A percentile compares a stretch with the other conserved stretches of the same genome.
These are phyloP conservation scores for Aureobasidium sp. DNA, from an alignment of 2,329 filamentous ascomycete species.

Conservation along the genomic window DNA sequence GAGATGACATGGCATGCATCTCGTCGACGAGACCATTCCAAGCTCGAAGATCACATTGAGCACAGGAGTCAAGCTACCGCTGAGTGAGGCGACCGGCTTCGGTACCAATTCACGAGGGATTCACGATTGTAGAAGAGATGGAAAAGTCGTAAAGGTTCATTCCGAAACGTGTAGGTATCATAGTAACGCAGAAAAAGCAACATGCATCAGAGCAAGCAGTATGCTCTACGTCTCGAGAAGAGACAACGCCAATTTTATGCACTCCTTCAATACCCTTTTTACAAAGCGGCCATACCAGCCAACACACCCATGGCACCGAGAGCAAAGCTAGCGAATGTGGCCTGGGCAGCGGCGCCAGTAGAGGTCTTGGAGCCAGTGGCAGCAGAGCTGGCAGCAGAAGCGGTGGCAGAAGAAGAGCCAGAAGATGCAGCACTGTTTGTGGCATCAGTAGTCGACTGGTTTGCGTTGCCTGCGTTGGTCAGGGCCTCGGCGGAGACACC, in stretches of 20 bases:
- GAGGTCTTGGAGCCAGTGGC: slow-evolving; percentile 18
- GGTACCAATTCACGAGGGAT: background rate
- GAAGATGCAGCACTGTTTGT: slow-evolving; percentile 12
- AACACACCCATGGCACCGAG: slow-evolving; percentile 30
- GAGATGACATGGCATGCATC: background rate
- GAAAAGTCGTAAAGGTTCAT: background rate
- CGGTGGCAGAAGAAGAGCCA: slow-evolving; percentile 8
- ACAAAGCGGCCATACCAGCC: slow-evolving; percentile 21
- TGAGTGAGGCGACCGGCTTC: background rate
- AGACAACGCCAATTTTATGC: slow-evolving; percentile 5
- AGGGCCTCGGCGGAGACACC: slow-evolving; percentile 44
- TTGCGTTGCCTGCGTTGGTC: slow-evolving; percentile 27
- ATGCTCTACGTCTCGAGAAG: background rate
- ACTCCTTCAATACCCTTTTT: background rate
- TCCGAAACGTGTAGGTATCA: slow-evolving; percentile 9
- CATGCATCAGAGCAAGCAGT: background rate
- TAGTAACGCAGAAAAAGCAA: slow-evolving; percentile 4
- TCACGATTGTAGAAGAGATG: background rate
- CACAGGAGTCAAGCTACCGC: background rate
- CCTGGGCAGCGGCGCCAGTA: slow-evolving; percentile 26
- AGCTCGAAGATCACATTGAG: too few species aligned
- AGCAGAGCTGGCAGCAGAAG: slow-evolving; percentile 14
- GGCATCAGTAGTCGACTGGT: slow-evolving; percentile 16
- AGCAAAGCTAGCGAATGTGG: slow-evolving; percentile 29
- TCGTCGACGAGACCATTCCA: background rate